phyloP scores from a whole-genome alignment of 768 basidiomycete species.

The Auricularia heimuer region DNA sequence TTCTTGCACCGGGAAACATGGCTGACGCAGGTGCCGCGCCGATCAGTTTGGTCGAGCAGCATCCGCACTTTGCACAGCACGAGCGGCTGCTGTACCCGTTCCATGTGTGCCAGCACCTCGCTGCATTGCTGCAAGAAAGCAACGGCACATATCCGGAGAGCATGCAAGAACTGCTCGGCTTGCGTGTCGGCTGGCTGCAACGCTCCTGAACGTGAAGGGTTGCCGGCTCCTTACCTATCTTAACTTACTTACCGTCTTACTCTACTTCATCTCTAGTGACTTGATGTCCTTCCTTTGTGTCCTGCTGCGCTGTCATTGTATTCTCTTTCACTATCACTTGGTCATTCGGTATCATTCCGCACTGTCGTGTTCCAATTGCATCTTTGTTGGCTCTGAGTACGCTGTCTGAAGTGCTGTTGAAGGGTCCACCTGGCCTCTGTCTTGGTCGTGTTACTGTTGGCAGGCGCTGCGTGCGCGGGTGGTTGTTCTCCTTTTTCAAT shows the following conservation, averaged over 20 bases:
- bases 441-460: too few relatives aligned
- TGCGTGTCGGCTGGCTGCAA: constrained; percentile 74
- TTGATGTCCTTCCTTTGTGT: background rate
- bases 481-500: background rate
- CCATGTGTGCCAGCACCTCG: constrained; percentile 63
- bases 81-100: constrained; percentile 80
- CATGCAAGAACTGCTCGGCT: constrained; percentile 67
- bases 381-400: background rate
- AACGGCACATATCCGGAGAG: constrained; percentile 65
- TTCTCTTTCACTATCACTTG: background rate
- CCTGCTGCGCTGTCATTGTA: background rate
- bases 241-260: too few relatives aligned
- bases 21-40: background rate
- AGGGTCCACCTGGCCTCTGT: too few relatives aligned
- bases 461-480: too few relatives aligned
- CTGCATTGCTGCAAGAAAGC: constrained; percentile 63
- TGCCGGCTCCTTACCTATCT: too few relatives aligned
- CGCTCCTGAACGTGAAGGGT: constrained; percentile 11
- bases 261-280: background rate
- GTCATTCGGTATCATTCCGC: too few relatives aligned
- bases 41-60: constrained; percentile 36
- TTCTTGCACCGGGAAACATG: background rate
- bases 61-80: constrained; percentile 80
- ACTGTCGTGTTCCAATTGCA: too few relatives aligned
- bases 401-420: too few relatives aligned